Percentiles rank a stretch among this genome's conserved stretches.
These are phyloP conservation scores for Pestalotiopsis sp. DNA, from an alignment of 2,329 filamentous ascomycete species.

Conservation along the genomic window DNA sequence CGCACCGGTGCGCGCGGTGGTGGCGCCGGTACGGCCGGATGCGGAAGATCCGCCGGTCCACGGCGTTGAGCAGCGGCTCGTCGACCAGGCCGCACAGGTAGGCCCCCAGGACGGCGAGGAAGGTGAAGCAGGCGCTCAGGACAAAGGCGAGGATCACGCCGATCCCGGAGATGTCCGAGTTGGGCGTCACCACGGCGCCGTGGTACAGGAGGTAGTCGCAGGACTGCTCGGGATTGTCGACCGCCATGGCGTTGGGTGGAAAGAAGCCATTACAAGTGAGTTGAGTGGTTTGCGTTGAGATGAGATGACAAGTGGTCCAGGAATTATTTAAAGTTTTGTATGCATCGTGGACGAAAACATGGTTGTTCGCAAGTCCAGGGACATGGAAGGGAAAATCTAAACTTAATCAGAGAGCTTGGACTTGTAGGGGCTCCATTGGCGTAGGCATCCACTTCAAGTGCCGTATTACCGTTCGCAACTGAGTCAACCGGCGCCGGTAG, in stretches of 20 bases:
- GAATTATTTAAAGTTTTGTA: too few relatives aligned
- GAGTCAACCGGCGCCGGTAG: neutral
- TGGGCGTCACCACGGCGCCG: neutral
- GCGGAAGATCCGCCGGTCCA: conserved; percentile 7
- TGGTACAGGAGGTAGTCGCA: conserved; percentile 4
- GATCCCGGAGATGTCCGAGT: conserved; percentile 11
- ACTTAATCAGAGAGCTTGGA: neutral
- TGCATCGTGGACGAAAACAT: neutral
- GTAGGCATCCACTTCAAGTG: too few relatives aligned
- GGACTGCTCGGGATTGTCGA: neutral
- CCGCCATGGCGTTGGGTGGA: too few relatives aligned
- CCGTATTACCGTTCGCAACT: neutral
- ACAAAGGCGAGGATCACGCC: conserved; percentile 12
- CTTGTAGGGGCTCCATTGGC: too few relatives aligned
- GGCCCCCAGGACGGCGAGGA: neutral
- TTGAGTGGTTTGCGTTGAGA: too few relatives aligned
- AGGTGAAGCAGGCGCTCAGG: conserved; percentile 10
- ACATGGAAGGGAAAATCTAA: neutral
- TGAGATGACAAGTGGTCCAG: too few relatives aligned
- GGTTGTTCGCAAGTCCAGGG: neutral
- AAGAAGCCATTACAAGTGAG: too few relatives aligned
- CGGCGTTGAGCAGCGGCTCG: neutral
- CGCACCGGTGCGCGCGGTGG: neutral
- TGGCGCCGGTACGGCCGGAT: neutral
- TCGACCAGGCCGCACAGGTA: conserved; percentile 11